phyloP scores from a whole-genome alignment of 2,329 filamentous ascomycete species.

The Beauveria asiatica region DNA sequence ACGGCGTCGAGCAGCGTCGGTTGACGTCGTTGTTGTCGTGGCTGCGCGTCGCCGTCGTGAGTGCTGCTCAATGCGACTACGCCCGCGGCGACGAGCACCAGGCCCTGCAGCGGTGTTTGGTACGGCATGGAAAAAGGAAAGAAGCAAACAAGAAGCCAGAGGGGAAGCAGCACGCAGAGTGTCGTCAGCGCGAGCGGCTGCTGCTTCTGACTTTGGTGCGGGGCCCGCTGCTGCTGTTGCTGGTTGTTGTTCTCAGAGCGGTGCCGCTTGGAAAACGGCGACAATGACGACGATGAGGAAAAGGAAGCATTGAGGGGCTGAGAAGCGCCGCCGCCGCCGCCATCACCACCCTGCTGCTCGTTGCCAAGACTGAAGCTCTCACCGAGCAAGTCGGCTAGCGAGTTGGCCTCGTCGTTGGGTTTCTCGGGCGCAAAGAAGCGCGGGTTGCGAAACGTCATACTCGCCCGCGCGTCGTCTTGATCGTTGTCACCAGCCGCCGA shows the following conservation, averaged over 20 bases:
- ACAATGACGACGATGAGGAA: background rate
- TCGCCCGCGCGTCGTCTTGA: too few species aligned
- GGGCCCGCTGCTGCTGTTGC: too few species aligned
- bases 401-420: conserved; percentile 32
- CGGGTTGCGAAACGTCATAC: conserved; percentile 47
- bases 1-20: conserved; percentile 18
- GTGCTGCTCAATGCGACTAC: conserved; percentile 22
- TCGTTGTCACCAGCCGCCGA: background rate
- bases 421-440: conserved; percentile 47
- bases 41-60: conserved; percentile 15
- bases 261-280: background rate
- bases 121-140: conserved; percentile 17
- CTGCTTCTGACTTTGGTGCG: too few species aligned
- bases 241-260: too few species aligned
- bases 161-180: conserved; percentile 16
- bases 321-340: background rate
- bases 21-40: background rate
- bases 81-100: conserved; percentile 20
- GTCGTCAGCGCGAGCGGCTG: conserved; percentile 14
- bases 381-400: conserved; percentile 35
- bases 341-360: conserved; percentile 14
- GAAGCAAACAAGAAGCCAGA: conserved; percentile 20
- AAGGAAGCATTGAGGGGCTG: background rate
- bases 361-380: conserved; percentile 34
- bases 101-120: conserved; percentile 20